A percentile compares a stretch with the other conserved stretches of the same genome.
Conservation (phyloP, 371 early-diverging fungal species). For the Mucor sp. region DNA sequence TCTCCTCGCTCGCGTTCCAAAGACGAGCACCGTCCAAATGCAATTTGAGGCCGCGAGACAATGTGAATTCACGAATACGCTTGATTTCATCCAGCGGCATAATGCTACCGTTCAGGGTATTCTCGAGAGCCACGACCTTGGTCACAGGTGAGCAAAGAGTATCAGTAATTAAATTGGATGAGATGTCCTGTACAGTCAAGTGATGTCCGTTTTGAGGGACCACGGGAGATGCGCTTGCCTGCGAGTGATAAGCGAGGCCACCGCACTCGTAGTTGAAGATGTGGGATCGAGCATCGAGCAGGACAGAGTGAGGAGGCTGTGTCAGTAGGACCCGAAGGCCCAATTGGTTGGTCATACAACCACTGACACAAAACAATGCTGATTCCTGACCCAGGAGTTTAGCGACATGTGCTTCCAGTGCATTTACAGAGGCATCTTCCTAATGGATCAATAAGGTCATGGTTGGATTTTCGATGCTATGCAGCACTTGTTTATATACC, state of each 20-base stretch:
- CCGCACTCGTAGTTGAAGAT: conserved; percentile 79
- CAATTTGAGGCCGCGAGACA: conserved; percentile 52
- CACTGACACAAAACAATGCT: conserved; percentile 78
- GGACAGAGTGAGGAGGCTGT: conserved; percentile 80
- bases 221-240: conserved; percentile 73
- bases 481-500: background rate
- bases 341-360: conserved; percentile 88
- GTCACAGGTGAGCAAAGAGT: conserved; percentile 29
- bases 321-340: conserved; percentile 76
- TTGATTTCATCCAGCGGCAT: conserved; percentile 75
- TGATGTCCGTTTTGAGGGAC: conserved; percentile 55
- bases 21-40: conserved; percentile 91
- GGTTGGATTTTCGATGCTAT: background rate
- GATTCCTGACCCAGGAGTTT: conserved; percentile 74
- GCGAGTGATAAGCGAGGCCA: conserved; percentile 80
- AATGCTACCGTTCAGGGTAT: conserved; percentile 83
- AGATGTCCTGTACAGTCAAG: conserved; percentile 69
- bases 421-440: conserved; percentile 66
- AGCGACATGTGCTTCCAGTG: conserved; percentile 70
- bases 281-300: conserved; percentile 81
- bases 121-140: conserved; percentile 79
- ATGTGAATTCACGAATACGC: conserved; percentile 60
- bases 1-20: conserved; percentile 83
- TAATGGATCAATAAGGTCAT: background rate
- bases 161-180: conserved; percentile 29